Conservation (phyloP, 306 rosid genomes). For the Macrotyloma uniflorum region DNA sequence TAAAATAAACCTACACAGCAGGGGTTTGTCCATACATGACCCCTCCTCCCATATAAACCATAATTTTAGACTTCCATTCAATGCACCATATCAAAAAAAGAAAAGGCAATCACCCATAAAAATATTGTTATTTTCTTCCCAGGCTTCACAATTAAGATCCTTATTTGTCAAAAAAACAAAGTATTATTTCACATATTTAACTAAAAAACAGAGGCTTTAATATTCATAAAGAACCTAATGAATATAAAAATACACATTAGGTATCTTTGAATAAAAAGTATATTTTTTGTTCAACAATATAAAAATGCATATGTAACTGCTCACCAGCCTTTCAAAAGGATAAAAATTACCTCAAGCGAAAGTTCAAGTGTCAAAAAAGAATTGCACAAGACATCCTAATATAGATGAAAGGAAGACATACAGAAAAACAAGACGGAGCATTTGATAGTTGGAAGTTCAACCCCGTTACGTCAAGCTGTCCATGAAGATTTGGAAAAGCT, state of each 20-base stretch:
- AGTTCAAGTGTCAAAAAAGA: constrained; percentile 22
- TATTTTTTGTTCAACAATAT: constrained; percentile 31
- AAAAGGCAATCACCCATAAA: background rate
- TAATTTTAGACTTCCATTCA: background rate
- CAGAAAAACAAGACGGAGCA: constrained; percentile 88
- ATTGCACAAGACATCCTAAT: constrained; percentile 26
- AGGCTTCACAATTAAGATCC: background rate
- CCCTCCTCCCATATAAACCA: background rate
- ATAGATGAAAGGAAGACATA: constrained; percentile 48
- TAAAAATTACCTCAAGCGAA: constrained; percentile 22
- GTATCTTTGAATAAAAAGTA: constrained; percentile 20
- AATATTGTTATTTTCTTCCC: constrained; percentile 1
- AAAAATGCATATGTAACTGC: background rate
- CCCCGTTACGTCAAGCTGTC: constrained; percentile 86
- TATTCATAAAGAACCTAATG: constrained; percentile 1
- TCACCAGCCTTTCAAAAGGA: background rate
- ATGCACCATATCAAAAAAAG: constrained; percentile 8
- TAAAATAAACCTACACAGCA: background rate
- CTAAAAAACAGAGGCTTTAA: background rate
- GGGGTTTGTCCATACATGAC: background rate
- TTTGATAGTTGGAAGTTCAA: constrained; percentile 75
- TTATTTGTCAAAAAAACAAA: constrained; percentile 9
- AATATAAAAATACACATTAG: constrained; percentile 13
- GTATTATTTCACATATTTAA: background rate
- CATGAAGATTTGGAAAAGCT: constrained; percentile 84